Conservation (phyloP, 306 rosid species). For the Quercus engelmannii region DNA sequence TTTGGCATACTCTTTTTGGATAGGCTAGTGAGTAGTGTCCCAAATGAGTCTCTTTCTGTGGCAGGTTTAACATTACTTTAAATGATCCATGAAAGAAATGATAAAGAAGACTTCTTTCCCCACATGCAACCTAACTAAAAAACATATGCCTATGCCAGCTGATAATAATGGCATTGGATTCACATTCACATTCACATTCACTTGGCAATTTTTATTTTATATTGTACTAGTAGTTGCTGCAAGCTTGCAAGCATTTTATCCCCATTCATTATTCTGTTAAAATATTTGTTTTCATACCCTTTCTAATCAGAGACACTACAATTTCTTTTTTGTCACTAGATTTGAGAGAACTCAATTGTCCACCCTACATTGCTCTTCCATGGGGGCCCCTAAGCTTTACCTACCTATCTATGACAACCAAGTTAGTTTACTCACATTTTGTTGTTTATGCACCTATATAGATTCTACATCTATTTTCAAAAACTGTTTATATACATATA, state of each 20-base stretch:
- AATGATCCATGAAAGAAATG: not conserved
- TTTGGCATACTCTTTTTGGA: not conserved
- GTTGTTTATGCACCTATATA: not conserved
- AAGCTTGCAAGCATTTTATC: slow-evolving; percentile 27
- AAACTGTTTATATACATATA: no score
- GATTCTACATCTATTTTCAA: not conserved
- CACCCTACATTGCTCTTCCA: not conserved
- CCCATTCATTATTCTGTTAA: not conserved
- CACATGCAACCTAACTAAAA: slow-evolving; percentile 3
- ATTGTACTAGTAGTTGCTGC: slow-evolving; percentile 19
- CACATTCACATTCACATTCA: slow-evolving; percentile 11
- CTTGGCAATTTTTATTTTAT: slow-evolving; percentile 1
- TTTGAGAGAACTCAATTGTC: not conserved
- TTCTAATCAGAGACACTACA: not conserved
- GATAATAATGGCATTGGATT: slow-evolving; percentile 3
- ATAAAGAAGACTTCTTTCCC: not conserved
- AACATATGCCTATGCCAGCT: slow-evolving; percentile 9
- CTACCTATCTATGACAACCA: not conserved
- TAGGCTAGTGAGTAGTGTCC: not conserved
- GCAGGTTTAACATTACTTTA: not conserved
- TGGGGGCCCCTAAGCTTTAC: not conserved
- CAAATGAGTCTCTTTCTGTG: not conserved
- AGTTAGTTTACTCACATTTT: not conserved
- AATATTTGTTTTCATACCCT: not conserved
- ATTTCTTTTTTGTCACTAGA: not conserved